Conservation (phyloP, 345 rosid species). For the Moricandia arvensis region DNA sequence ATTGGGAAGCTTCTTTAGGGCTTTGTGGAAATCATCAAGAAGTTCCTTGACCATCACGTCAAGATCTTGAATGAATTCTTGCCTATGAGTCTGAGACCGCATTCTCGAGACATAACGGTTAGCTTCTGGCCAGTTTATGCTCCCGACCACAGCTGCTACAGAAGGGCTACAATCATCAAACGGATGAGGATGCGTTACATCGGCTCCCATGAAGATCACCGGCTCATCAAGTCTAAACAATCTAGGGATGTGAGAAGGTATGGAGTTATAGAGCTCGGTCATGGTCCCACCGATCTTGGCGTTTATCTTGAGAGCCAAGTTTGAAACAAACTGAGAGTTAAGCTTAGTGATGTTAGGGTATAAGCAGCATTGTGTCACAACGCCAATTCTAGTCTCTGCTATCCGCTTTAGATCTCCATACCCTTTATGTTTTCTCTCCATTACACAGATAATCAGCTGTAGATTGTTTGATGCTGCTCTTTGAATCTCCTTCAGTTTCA, state of each 20-base stretch:
- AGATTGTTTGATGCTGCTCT: slow-evolving; percentile 64
- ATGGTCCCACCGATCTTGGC: slow-evolving; percentile 97
- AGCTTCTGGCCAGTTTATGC: slow-evolving; percentile 98
- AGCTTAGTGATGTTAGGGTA: slow-evolving; percentile 74
- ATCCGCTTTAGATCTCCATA: slow-evolving; percentile 88
- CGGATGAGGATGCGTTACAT: slow-evolving; percentile 96
- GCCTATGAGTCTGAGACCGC: slow-evolving; percentile 95
- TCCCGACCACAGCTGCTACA: slow-evolving; percentile 97
- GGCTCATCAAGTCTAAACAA: slow-evolving; percentile 65
- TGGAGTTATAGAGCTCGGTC: slow-evolving; percentile 72
- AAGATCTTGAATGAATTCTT: slow-evolving; percentile 89
- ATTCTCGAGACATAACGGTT: slow-evolving; percentile 85
- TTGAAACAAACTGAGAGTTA: slow-evolving; percentile 87
- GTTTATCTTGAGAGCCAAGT: slow-evolving; percentile 90
- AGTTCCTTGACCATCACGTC: slow-evolving; percentile 80
- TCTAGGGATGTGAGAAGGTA: slow-evolving; percentile 83
- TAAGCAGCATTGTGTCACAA: slow-evolving; percentile 87
- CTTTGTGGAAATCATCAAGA: slow-evolving; percentile 70
- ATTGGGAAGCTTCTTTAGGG: slow-evolving; percentile 60
- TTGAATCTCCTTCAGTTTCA: slow-evolving; percentile 71
- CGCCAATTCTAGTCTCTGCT: slow-evolving; percentile 88
- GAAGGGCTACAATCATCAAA: slow-evolving; percentile 94
- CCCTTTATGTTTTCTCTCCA: slow-evolving; percentile 96
- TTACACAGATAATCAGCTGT: slow-evolving; percentile 76
- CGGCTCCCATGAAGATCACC: slow-evolving; percentile 98